A percentile compares a stretch with the other conserved stretches of the same genome.
Conservation (phyloP, 495 filamentous ascomycete species). For the Cudoniella acicularis region DNA sequence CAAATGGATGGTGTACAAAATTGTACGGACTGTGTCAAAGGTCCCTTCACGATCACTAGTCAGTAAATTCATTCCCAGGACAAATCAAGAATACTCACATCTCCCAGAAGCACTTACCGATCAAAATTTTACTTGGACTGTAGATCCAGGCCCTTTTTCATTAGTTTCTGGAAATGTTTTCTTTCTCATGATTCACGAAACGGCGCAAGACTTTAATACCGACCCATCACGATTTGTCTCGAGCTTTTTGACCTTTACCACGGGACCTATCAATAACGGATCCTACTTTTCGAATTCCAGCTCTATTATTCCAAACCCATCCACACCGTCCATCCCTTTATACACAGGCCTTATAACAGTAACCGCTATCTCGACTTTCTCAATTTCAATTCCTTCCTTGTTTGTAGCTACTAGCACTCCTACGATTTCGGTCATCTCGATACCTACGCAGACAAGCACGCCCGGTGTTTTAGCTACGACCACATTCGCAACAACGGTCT, state of each 20-base stretch:
- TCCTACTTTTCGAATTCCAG: background rate
- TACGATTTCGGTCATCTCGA: too few relatives aligned
- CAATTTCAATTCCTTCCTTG: too few relatives aligned
- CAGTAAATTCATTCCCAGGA: too few relatives aligned
- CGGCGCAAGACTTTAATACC: background rate
- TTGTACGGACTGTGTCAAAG: background rate
- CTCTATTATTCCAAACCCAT: background rate
- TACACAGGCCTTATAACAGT: too few relatives aligned
- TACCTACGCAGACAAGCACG: too few relatives aligned
- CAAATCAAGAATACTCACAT: background rate
- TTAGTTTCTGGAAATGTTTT: background rate
- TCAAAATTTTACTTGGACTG: background rate
- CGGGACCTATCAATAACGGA: background rate
- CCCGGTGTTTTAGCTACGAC: background rate
- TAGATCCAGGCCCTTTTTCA: background rate
- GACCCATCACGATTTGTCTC: background rate
- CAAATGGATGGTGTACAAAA: background rate
- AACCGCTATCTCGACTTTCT: too few relatives aligned
- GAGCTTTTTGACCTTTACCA: background rate
- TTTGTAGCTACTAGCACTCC: too few relatives aligned
- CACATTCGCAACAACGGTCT: background rate
- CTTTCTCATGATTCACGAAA: background rate
- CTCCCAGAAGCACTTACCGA: background rate
- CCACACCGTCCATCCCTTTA: background rate
- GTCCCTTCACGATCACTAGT: background rate